These are phyloP conservation scores for Aspergillus persii DNA, from an alignment of 2,329 filamentous ascomycete species.

Conservation along the genomic window DNA sequence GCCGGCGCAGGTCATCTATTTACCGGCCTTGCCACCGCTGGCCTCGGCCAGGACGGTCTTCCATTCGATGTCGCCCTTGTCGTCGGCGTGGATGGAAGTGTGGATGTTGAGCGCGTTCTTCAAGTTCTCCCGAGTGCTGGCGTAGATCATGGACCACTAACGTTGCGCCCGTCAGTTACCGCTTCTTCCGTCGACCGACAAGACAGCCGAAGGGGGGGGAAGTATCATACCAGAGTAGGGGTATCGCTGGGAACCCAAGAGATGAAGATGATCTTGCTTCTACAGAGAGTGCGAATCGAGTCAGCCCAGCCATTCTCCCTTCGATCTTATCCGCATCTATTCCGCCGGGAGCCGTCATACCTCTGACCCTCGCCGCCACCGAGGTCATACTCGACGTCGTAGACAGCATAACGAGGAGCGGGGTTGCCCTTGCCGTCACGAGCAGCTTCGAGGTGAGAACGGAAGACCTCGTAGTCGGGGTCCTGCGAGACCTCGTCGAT, in stretches of 20 bases:
- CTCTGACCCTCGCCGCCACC: conserved; percentile 48
- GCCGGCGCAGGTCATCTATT: conserved; percentile 36
- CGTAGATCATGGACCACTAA: conserved; percentile 52
- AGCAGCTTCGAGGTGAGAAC: conserved; percentile 43
- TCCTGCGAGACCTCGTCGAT: conserved; percentile 47
- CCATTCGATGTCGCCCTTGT: conserved; percentile 44
- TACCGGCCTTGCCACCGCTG: conserved; percentile 41
- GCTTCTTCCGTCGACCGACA: background rate
- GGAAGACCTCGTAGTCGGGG: conserved; percentile 49
- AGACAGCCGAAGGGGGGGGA: background rate
- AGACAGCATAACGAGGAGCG: conserved; percentile 50
- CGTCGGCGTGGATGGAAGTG: conserved; percentile 42
- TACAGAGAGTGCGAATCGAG: conserved; percentile 20
- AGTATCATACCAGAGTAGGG: conserved; percentile 38
- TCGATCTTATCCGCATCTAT: background rate
- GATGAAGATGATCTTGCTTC: conserved; percentile 53
- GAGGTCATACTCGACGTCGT: conserved; percentile 51
- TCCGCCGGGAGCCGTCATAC: conserved; percentile 28
- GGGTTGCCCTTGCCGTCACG: conserved; percentile 44
- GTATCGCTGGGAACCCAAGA: conserved; percentile 46
- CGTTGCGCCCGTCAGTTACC: conserved; percentile 15
- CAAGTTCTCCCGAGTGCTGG: conserved; percentile 48
- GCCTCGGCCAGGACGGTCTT: conserved; percentile 38
- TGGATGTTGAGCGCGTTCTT: conserved; percentile 49
- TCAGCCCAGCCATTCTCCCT: conserved; percentile 13